Evolutionary conservation across 805 yeast genomes (phyloP), one percentile per base, ranked within the genome.

Genomic region (Saccharomyces jurei): DNA sequence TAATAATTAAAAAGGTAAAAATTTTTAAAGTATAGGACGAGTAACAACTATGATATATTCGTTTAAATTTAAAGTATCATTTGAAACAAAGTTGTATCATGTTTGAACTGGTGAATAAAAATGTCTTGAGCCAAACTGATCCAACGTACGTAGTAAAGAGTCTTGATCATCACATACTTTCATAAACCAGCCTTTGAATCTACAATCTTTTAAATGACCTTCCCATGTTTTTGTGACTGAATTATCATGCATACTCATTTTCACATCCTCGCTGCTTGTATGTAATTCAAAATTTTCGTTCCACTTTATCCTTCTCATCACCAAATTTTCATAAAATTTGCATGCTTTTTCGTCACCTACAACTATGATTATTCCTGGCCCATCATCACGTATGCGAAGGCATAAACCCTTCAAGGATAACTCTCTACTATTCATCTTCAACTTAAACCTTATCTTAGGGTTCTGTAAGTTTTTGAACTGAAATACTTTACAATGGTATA

Each of bases 381-480:
- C 74, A 11, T 63, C 64, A 6, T 65, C 68, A 1, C 76, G 71
- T 25, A 78, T 67, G 2, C 75, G 66, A 2, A 84, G 62, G 54
- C 84, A 77, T 27, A 81, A 74, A 0, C 99, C 99, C 2, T 74
- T 75, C 27, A 91, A 69, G 1, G 74, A 78, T 50, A 82, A 66
- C 65, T 92, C 92, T 58, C 82, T 82, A 0, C 96, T 96, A 67
- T 89, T 89, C 57, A 79, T 80, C 62, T 89, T 91, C 6, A 91
- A 78, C 63, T 90, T 87, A 70, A 74, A 90, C 49, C 79, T 71
- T 59, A 88, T 87, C 57, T 84, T 83, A 0, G 87, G 85, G 66
- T 84, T 84, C 1, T 74, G 72, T 11, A 88, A 68, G 48, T 75
- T 69, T 22, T 75, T 71, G 13, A 90, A 74, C 17, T 74, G 71